Evolutionary conservation across 2,329 filamentous ascomycete species (phyloP), one percentile per base, ranked within the genome.

Genomic region (Verticillium nonalfalfae): DNA sequence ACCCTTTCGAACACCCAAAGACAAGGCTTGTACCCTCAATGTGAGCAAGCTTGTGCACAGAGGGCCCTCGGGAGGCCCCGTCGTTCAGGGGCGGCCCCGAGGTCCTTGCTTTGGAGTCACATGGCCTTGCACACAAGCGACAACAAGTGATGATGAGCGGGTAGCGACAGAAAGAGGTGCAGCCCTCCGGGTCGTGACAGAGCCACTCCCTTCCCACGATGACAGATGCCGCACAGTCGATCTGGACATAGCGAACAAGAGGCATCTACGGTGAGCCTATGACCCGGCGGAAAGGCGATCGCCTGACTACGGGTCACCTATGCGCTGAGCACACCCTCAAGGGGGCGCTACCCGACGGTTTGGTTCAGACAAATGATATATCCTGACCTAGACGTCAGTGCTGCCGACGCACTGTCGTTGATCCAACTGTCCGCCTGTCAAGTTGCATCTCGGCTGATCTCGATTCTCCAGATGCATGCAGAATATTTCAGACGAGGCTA

Each of bases 341-440:
- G 36, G 34, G 56, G 38, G 36, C 58, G 14, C 58, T 59, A 59
- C 58, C 58, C 58, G 58, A 59, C 33, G 35, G 33, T 59, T 13
- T 59, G 58, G 58, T 38, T 36, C 54, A 33, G 18, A 31, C 18
- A 52, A 21, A 26, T 26, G n/a, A 18, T 18, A 18, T 11, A 26
- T 52, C 7, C 45, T 26, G 18, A 5, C 21, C 10, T 52, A 18
- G 18, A 52, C 45, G 18, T 52, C 45, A 52, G 18, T 52, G 45
- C 21, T 52, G 45, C 45, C 39, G 11, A 52, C 15, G n/a, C 9
- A 21, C 18, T n/a, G 45, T 10, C 45, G 15, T 7, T 45, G 9
- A 3, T 9, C 7, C 26, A 18, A 1, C 3, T 11, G 9, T 52
- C 45, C 11, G 45, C n/a, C 18, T 11, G 45, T 52, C n/a, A 5